Evolutionary conservation across 148 eudicot genomes (phyloP), one percentile per base, ranked within the genome.

Genomic region (Silene conica): DNA sequence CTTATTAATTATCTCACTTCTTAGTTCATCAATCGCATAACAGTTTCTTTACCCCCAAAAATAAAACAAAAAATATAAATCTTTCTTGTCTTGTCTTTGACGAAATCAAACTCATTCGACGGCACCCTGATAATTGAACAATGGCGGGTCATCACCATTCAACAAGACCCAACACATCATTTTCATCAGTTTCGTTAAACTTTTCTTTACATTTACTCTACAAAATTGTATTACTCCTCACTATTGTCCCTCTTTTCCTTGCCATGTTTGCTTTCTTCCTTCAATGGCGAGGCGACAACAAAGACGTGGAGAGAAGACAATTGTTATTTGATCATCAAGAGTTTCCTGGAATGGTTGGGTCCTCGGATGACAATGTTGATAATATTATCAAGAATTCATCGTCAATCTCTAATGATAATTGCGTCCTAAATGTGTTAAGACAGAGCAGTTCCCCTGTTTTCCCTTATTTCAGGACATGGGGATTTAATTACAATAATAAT

Each of bases 381-480:
- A 66, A 48, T 54, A 58, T 0, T 57, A 77, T 41, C 9, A 78
- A 65, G 59, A 76, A 79, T 34, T 59, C 76, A 15, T 69, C 76
- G 7, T 50, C 78, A 0, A 54, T 78, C 13, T 21, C 21, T 20
- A 76, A 69, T 72, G 77, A 78, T 45, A 82, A 74, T 74, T 81
- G 80, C 19, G 55, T 5, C 8, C 28, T 41, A 25, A 82, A 88
- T 72, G 74, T 82, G 19, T 68, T 87, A 71, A 83, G 70, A 9
- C 86, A 75, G 64, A 80, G 81, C 18, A 74, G 73, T 20, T 81
- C 80, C 60, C 82, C 83, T 70, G 83, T 77, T 61, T 90, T 90
- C 54, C 95, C 95, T 0, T 90, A 90, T 73, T 85, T 79, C 19
- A 83, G 85, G 79, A 85, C 78, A 26, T 87, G 86, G 89, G 82